Base-by-base conservation (phyloP, 1,284 basidiomycete species). In the Vanrija sp. region DNA sequence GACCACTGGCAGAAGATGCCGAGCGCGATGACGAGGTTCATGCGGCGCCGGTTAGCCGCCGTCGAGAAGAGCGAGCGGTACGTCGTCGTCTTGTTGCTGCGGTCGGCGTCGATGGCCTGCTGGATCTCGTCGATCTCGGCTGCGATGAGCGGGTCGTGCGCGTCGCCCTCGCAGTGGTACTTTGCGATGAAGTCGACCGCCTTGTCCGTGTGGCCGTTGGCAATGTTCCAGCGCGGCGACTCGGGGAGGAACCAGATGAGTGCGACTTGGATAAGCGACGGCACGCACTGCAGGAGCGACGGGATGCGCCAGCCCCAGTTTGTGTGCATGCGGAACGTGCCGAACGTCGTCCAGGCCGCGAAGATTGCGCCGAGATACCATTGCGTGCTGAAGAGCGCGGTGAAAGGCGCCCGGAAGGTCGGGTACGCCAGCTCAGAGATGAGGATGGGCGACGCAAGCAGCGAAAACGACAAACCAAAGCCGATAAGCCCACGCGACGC, bases 341-440 rank as follows among this genome's bases (percentile, higher is more conserved):
- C 64, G 55, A 56, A 66, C 3, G 66, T 66, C 4, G 60, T 49
- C 66, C 66, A 68, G 5, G 64, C 57, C 6, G 66, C 79, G 15
- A 55, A 46, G 28, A 68, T 54, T 8, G 86, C 81, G 55, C 88
- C 88, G n/a, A 85, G 83, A 49, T 69, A 68, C 87, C 87, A 89
- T 46, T 88, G 82, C n/a, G 86, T 85, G 78, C 88, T 88, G 78
- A 87, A 89, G 43, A 83, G 75, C 2, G 86, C 84, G 5, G 86
- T 89, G 46, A 88, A 73, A 9, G 82, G 82, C 6, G 84, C 86
- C 60, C 88, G 86, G 70, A 89, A 84, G 0, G 81, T 77, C 7
- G 88, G 88, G 70, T 89, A 89, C 0, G 87, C 79, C 23, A 89
- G 75, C 68, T 90, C 88, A 38, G 86, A 85, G 52, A 89, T 84